Evolutionary conservation across 2,329 filamentous ascomycete genomes (phyloP).

Genomic region (Lasiodiplodia sp.): DNA sequence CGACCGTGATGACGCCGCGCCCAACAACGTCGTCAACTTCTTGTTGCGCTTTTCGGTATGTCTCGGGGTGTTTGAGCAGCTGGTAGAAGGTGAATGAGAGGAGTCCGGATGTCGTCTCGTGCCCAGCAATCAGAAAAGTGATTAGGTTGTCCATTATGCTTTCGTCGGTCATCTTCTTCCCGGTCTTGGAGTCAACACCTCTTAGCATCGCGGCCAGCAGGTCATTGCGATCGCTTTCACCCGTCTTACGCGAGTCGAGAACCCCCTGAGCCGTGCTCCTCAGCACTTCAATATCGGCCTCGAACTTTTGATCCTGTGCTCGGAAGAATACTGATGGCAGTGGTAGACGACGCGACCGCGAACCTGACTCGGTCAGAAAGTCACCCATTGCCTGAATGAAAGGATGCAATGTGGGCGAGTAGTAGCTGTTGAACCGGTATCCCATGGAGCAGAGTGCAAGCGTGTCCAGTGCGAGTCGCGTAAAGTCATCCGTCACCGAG

Average conservation of each 20-base stretch:
- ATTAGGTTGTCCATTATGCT: constrained; percentile 74
- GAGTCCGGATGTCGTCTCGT: constrained; percentile 74
- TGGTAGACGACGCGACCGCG: constrained; percentile 41
- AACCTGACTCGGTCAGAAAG: constrained; percentile 65
- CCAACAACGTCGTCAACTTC: constrained; percentile 74
- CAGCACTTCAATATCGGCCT: neutral
- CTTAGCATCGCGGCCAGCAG: constrained; percentile 74
- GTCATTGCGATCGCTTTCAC: constrained; percentile 50
- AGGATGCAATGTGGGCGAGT: constrained; percentile 71
- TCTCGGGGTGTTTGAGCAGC: constrained; percentile 68
- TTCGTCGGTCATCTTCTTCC: constrained; percentile 67
- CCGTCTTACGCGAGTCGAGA: too few relatives aligned
- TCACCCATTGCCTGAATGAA: constrained; percentile 73
- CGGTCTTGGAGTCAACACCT: constrained; percentile 71
- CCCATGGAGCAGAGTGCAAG: constrained; percentile 74
- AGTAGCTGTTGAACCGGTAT: constrained; percentile 78
- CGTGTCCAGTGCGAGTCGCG: constrained; percentile 72
- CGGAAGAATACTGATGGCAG: neutral
- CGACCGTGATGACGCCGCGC: constrained; percentile 61
- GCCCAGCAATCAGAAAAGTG: constrained; percentile 68
- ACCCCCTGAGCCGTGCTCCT: neutral
- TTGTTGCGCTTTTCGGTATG: constrained; percentile 66
- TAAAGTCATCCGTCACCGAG: neutral
- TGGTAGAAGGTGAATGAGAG: constrained; percentile 71
- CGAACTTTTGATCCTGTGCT: neutral